Conservation (phyloP, 345 rosid species). For the Psidium friedrichsthalianum region DNA sequence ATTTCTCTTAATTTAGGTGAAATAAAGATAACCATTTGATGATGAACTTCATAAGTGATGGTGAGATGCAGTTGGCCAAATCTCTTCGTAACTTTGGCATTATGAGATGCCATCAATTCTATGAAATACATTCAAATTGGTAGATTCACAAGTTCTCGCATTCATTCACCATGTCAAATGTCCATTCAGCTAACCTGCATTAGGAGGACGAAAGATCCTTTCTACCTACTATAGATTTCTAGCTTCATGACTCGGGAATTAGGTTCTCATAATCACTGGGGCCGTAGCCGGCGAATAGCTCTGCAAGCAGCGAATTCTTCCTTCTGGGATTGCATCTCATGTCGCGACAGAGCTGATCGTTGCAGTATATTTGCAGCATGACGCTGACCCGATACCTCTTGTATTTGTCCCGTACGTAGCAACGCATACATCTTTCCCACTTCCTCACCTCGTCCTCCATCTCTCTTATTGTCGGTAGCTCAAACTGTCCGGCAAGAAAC, state of each 20-base stretch:
- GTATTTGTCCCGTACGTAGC: slow-evolving; percentile 1
- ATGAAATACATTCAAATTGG: neutral
- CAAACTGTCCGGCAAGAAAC: slow-evolving; percentile 10
- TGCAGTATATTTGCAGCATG: slow-evolving; percentile 16
- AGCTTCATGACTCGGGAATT: neutral
- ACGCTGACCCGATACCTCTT: slow-evolving; percentile 7
- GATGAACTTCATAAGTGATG: neutral
- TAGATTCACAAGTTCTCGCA: neutral
- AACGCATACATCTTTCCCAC: slow-evolving; percentile 12
- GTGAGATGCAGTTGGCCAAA: neutral
- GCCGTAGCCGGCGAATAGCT: slow-evolving; percentile 12
- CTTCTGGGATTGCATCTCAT: slow-evolving; percentile 21
- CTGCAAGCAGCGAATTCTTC: slow-evolving; percentile 11
- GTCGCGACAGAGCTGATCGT: slow-evolving; percentile 22
- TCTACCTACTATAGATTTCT: neutral
- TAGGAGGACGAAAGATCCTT: neutral
- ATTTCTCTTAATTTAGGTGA: neutral
- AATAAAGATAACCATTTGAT: neutral
- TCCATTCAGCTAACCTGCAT: neutral
- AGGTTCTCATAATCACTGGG: slow-evolving; percentile 6
- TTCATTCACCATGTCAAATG: neutral
- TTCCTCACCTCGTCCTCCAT: slow-evolving; percentile 15
- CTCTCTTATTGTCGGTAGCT: slow-evolving; percentile 14
- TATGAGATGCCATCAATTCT: neutral
- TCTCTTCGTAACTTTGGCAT: neutral